Evolutionary conservation across 441 rosid species (phyloP).

Genomic region (Pelargonium australe): DNA sequence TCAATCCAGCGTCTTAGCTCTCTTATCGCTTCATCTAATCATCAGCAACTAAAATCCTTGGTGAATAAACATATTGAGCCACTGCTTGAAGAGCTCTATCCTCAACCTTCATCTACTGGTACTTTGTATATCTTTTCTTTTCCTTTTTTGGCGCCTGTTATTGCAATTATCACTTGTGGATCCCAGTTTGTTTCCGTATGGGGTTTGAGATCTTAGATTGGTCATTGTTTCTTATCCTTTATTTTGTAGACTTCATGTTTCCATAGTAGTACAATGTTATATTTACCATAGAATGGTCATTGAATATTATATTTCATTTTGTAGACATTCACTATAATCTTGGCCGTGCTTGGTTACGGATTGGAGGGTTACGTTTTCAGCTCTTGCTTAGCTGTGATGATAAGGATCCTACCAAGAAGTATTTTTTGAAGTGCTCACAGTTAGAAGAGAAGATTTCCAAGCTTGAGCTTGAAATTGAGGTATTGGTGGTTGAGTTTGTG

Average conservation of each 20-base stretch:
- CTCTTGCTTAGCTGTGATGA: constrained; percentile 61
- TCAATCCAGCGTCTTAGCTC: constrained; percentile 39
- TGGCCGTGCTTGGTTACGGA: constrained; percentile 65
- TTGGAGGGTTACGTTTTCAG: constrained; percentile 69
- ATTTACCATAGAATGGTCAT: background rate
- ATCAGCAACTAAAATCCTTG: constrained; percentile 50
- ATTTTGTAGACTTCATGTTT: background rate
- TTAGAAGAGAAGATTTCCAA: constrained; percentile 52
- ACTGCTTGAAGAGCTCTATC: constrained; percentile 53
- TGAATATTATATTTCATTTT: constrained; percentile 11
- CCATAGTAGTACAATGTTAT: too few species aligned
- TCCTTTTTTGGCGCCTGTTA: background rate
- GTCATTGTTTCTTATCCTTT: background rate
- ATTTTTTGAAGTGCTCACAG: constrained; percentile 50
- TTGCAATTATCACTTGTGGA: background rate
- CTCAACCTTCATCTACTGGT: constrained; percentile 45
- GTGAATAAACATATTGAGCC: constrained; percentile 46
- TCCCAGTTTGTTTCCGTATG: background rate
- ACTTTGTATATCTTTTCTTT: constrained; percentile 6
- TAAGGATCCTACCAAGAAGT: constrained; percentile 79
- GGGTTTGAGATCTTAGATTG: background rate
- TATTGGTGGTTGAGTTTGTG: constrained; percentile 19
- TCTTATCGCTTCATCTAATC: constrained; percentile 54
- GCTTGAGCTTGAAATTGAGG: constrained; percentile 75
- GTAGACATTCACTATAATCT: constrained; percentile 46